A percentile compares a stretch with the other conserved stretches of the same genome.
These are phyloP conservation scores for Saturnispora sanitii DNA, from an alignment of 805 yeast genomes.

Conservation along the genomic window DNA sequence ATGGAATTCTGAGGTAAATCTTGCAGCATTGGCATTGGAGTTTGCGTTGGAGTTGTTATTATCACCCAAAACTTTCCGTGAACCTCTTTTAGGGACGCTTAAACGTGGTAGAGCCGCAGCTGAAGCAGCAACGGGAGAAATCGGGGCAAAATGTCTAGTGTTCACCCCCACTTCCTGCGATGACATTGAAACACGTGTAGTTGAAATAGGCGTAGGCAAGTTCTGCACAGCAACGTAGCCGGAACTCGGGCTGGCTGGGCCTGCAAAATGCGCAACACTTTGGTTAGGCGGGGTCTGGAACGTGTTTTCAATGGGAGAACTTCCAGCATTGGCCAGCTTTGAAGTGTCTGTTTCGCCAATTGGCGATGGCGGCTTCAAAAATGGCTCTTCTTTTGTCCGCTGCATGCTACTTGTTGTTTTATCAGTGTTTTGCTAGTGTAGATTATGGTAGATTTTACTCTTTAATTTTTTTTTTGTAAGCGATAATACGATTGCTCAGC, in stretches of 20 bases:
- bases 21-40: not conserved
- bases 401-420: too few species aligned
- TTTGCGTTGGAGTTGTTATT: constrained; percentile 1
- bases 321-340: not conserved
- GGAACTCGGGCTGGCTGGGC: not conserved
- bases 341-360: constrained; percentile 2
- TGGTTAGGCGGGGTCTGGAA: constrained; percentile 10
- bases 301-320: not conserved
- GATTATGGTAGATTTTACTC: too few species aligned
- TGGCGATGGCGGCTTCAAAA: too few species aligned
- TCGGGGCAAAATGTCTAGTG: not conserved
- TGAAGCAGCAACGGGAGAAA: too few species aligned
- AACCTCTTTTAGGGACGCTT: constrained; percentile 4
- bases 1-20: constrained; percentile 15
- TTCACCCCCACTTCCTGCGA: not conserved
- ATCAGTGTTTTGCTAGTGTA: too few species aligned
- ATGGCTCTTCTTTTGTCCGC: too few species aligned
- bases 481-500: too few species aligned
- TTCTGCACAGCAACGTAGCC: constrained; percentile 14
- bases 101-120: not conserved
- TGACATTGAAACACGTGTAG: not conserved
- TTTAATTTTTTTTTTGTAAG: too few species aligned
- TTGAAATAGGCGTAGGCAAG: constrained; percentile 19
- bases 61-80: constrained; percentile 4
- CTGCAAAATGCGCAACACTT: not conserved